A percentile compares a stretch with the other conserved stretches of the same genome.
phyloP scores from a whole-genome alignment of 2,329 filamentous ascomycete species.

The Epicoccum nigrum region DNA sequence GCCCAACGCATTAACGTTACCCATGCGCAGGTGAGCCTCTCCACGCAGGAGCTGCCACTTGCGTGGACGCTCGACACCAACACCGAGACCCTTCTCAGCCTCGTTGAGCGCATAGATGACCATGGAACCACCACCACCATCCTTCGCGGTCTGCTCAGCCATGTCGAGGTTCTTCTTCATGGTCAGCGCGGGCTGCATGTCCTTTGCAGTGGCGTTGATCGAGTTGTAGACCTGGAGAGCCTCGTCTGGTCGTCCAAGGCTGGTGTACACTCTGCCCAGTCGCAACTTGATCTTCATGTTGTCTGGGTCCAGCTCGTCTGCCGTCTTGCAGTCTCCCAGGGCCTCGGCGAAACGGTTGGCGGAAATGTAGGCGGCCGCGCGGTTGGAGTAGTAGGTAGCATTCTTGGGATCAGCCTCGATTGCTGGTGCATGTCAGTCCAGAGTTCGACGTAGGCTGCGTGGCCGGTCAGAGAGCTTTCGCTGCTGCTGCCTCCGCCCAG shows the following conservation, averaged over 20 bases:
- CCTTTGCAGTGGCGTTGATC: constrained; percentile 83
- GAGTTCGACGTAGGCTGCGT: neutral
- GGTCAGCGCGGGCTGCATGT: constrained; percentile 78
- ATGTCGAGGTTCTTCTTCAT: constrained; percentile 84
- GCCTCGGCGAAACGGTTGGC: constrained; percentile 79
- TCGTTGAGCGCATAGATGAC: constrained; percentile 89
- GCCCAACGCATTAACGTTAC: constrained; percentile 82
- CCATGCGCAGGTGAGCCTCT: constrained; percentile 92
- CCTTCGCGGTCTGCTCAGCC: constrained; percentile 76
- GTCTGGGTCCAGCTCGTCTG: constrained; percentile 80
- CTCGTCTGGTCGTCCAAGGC: constrained; percentile 83
- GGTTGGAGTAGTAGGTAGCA: constrained; percentile 90
- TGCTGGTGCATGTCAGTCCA: constrained; percentile 61
- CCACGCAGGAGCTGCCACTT: constrained; percentile 94
- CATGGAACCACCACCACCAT: constrained; percentile 85
- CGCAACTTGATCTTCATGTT: constrained; percentile 89
- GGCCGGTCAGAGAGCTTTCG: neutral
- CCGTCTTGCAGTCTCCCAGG: constrained; percentile 82
- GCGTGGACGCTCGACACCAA: constrained; percentile 77
- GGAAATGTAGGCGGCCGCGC: constrained; percentile 92
- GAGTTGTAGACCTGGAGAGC: constrained; percentile 81
- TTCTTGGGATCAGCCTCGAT: constrained; percentile 86
- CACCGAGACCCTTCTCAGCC: constrained; percentile 80
- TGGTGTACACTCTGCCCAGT: constrained; percentile 87
- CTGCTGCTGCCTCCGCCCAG: neutral